Conservation (phyloP, 2,329 filamentous ascomycete genomes). For the Amesomyces nigricolor region DNA sequence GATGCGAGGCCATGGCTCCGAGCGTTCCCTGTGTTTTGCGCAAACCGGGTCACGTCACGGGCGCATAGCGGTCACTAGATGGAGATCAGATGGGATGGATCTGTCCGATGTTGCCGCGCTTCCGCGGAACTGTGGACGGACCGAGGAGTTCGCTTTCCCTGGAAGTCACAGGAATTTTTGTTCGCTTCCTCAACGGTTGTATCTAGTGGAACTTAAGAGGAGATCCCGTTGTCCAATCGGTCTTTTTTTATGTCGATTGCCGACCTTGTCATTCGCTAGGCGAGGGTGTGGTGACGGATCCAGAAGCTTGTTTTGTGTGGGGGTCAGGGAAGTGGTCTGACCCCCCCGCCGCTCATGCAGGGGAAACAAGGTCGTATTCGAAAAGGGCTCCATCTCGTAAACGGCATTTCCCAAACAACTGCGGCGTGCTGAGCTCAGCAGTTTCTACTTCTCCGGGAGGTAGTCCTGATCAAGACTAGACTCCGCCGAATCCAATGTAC, state of each 20-base stretch:
- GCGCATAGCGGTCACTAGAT: not conserved
- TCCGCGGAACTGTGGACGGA: slow-evolving; percentile 3
- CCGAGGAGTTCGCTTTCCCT: not conserved
- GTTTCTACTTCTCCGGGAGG: too few species aligned
- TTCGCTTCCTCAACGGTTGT: not conserved
- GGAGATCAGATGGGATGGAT: not conserved
- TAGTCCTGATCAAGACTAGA: too few species aligned
- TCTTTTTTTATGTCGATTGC: not conserved
- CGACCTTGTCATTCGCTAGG: not conserved
- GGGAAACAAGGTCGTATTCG: not conserved
- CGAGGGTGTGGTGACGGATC: not conserved
- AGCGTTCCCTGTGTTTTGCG: not conserved
- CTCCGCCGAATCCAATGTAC: too few species aligned
- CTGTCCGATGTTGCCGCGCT: not conserved
- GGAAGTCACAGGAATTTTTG: not conserved
- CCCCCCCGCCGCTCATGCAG: not conserved
- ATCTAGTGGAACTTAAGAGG: not conserved
- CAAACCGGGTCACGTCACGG: slow-evolving; percentile 4
- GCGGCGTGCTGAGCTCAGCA: too few species aligned
- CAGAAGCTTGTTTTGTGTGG: not conserved
- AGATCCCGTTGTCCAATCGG: not conserved
- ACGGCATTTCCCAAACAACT: not conserved
- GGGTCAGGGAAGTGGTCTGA: slow-evolving; percentile 5
- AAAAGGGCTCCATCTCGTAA: not conserved
- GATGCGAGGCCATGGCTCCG: not conserved